Base-by-base conservation (phyloP, 2,329 filamentous ascomycete genomes). In the Sporothrix variecibatus region DNA sequence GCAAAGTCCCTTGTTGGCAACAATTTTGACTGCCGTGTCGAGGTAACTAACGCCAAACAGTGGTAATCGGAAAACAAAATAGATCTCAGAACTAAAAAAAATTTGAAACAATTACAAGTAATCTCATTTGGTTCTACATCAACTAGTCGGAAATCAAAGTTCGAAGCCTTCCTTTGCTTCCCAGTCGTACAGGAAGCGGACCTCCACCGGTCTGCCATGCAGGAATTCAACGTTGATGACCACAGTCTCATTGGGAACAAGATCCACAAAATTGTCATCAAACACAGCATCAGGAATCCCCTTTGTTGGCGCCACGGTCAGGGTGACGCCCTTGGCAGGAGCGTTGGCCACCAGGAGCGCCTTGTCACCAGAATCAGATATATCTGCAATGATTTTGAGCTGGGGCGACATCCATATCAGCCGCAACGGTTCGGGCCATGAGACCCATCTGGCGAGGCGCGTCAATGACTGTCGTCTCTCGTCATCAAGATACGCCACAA, bases 251-350 rank as follows among this genome's bases (percentile, higher is more conserved):
- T 31, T 31, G 12, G 65, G 65, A 7, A 69, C 65, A 17, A 72
- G 51, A 28, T 72, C 69, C 6, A 72, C 69, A 46, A 38, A 58
- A 34, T 72, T 72, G 53, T 72, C 53, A 23, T 72, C 69, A 15
- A 58, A 72, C 7, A 43, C n/a, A 9, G 51, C 69, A 15, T 58
- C 34, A 3, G 11, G 23, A 2, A 40, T 20, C 6, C 26, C 69
- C 4, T 72, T 53, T 3, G 31, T 43, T 26, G 38, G 23, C 26
- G 38, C 23, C 7, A 71, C 69, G 8, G 17, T 31, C 31, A 70
- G 46, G 26, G 26, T 34, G 51, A 60, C 69, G 31, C 69, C 51
- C 40, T 71, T 71, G 69, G 51, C 53, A 12, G 69, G 69, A 15
- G 56, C 69, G 23, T 38, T 43, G 38, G 69, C 17, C 7, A 53